These are phyloP conservation scores for Candida ulmi DNA, from an alignment of 805 yeast genomes.

Conservation along the genomic window DNA sequence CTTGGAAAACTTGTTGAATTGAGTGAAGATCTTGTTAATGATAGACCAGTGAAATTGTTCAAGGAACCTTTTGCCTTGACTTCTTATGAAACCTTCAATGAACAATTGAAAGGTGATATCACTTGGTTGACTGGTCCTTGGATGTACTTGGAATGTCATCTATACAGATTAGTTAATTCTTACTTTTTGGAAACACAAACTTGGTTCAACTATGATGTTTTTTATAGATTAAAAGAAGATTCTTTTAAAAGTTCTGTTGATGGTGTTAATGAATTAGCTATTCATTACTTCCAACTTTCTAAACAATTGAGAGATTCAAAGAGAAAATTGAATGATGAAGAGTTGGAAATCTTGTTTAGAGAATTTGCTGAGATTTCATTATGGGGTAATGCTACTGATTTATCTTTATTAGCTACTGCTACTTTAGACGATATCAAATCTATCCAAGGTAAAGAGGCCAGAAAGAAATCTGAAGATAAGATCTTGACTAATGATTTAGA, in stretches of 20 bases:
- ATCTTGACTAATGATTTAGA: slow-evolving; percentile 73
- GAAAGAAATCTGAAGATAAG: slow-evolving; percentile 75
- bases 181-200: slow-evolving; percentile 33
- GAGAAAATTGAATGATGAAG: slow-evolving; percentile 29
- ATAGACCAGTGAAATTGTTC: slow-evolving; percentile 38
- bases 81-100: slow-evolving; percentile 56
- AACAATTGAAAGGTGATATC: slow-evolving; percentile 32
- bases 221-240: slow-evolving; percentile 59
- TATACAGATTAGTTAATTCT: slow-evolving; percentile 62
- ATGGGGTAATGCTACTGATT: slow-evolving; percentile 98
- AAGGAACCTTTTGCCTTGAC: slow-evolving; percentile 31
- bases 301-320: slow-evolving; percentile 19
- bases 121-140: slow-evolving; percentile 89
- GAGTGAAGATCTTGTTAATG: slow-evolving; percentile 37
- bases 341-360: slow-evolving; percentile 54
- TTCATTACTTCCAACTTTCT: slow-evolving; percentile 45
- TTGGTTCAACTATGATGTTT: slow-evolving; percentile 62
- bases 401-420: slow-evolving; percentile 85
- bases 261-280: slow-evolving; percentile 80
- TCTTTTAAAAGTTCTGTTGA: slow-evolving; percentile 69
- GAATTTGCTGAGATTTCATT: slow-evolving; percentile 85
- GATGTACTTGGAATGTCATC: slow-evolving; percentile 80
- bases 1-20: slow-evolving; percentile 35
- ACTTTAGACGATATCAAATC: slow-evolving; percentile 84
- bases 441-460: slow-evolving; percentile 83